Base-by-base conservation (phyloP, 371 early-diverging fungal species). In the Mortierella sp. region DNA sequence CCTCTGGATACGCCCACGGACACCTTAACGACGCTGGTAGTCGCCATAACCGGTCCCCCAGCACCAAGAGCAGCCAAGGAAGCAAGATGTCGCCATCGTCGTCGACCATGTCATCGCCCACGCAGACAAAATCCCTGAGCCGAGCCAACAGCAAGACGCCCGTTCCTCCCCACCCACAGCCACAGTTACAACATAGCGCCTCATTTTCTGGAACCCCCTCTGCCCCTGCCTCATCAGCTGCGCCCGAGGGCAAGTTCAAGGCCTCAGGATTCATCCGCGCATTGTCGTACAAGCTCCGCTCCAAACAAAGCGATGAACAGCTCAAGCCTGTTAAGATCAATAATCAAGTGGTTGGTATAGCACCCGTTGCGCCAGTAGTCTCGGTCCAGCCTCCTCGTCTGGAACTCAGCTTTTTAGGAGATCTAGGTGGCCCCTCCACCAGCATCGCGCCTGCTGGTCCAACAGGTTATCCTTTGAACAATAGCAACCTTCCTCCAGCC, bases 291-390 rank as follows among this genome's bases (percentile, higher is more conserved):
- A 85, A 85, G 74, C 79, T 84, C 11, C 86, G 86, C 53, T 85
- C 86, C 14, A 85, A 85, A 72, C 85, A 75, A 71, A 84, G 85
- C 51, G 81, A 81, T 26, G 85, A 84, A 24, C 85, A 84, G 51
- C 73, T 84, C 26, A 79, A 74, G 53, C 73, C 83, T 0, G 54
- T 74, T 77, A 83, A 79, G 83, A 80, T 76, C 51, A 83, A 83
- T 53, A 80, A 83, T 40, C 78, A 80, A 28, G 71, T 73, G 50
- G 73, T 77, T 34, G 69, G 64, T 26, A 24, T 79, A 44, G 51
- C 73, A 0, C 73, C 84, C 21, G 59, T 31, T 9, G 59, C 80
- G 3, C 85, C 81, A 6, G n/a, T 77, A 9, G 81, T 84, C 5
- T 76, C 85, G n/a, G 73, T 81, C 19, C 81, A 80, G 61, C 85